Conservation (phyloP, 164 flowering plant genomes). For the Vitis rotundifolia region DNA sequence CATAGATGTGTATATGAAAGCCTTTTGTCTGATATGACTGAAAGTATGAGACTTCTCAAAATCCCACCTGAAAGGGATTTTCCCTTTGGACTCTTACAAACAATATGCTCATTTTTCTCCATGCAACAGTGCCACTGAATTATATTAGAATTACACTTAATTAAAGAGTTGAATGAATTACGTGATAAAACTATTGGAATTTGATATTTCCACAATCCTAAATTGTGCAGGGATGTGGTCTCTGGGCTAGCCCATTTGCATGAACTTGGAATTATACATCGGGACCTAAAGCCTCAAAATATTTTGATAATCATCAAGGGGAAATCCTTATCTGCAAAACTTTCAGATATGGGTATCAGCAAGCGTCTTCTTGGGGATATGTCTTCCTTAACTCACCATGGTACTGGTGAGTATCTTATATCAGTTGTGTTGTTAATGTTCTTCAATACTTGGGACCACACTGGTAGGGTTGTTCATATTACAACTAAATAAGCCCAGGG, state of each 20-base stretch:
- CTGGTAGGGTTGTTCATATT: no score
- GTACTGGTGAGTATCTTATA: conserved; percentile 49
- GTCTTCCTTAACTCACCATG: conserved; percentile 57
- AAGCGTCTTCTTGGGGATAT: conserved; percentile 56
- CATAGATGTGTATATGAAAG: no score
- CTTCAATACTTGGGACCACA: not conserved
- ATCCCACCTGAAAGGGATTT: no score
- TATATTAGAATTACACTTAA: no score
- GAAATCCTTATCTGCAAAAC: conserved; percentile 56
- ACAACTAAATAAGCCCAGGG: no score
- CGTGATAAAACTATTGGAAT: no score
- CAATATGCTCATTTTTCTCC: no score
- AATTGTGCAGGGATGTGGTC: conserved; percentile 56
- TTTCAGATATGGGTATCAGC: conserved; percentile 91
- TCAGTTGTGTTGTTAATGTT: not conserved
- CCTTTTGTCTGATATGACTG: no score
- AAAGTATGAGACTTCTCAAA: no score
- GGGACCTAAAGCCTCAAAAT: conserved; percentile 86
- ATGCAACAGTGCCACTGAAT: no score
- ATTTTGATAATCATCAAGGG: conserved; percentile 53
- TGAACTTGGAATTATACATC: conserved; percentile 76
- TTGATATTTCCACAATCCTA: not conserved
- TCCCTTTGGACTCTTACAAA: no score
- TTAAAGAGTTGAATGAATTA: no score
- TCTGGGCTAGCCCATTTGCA: conserved; percentile 76